Conservation (phyloP, 768 basidiomycete species). For the Suillus lakei region DNA sequence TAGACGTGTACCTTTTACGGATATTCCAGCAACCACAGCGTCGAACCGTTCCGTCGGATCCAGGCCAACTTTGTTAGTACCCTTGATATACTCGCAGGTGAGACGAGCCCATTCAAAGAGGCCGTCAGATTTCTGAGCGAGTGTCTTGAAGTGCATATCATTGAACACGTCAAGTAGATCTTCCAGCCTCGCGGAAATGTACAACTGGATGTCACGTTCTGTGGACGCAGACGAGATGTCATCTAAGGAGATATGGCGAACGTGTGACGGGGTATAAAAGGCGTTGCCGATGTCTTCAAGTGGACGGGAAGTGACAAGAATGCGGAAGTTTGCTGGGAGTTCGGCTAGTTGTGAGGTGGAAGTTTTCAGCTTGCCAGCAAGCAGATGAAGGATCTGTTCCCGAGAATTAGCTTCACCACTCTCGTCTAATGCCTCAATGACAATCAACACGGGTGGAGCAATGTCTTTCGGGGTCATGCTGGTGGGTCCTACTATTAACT, state of each 20-base stretch:
- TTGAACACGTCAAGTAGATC: background rate
- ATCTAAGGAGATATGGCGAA: slow-evolving; percentile 4
- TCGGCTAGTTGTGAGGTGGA: background rate
- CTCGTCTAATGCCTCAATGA: slow-evolving; percentile 33
- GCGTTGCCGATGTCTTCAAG: slow-evolving; percentile 8
- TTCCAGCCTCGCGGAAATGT: slow-evolving; percentile 2
- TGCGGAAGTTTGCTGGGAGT: slow-evolving; percentile 14
- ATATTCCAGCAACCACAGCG: background rate
- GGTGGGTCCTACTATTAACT: slow-evolving; percentile 19
- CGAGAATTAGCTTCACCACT: slow-evolving; percentile 14
- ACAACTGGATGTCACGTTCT: slow-evolving; percentile 9
- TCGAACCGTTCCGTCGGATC: background rate
- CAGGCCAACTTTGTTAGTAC: background rate
- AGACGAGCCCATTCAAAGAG: slow-evolving; percentile 15
- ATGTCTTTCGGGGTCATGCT: slow-evolving; percentile 5
- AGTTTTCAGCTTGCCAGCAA: background rate
- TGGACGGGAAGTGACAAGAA: slow-evolving; percentile 21
- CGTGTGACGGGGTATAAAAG: slow-evolving; percentile 10
- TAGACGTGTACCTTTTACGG: background rate
- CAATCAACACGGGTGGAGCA: slow-evolving; percentile 22
- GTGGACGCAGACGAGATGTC: background rate
- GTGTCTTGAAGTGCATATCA: background rate
- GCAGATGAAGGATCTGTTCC: slow-evolving; percentile 19
- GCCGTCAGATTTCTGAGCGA: slow-evolving; percentile 10
- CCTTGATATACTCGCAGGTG: slow-evolving; percentile 16